Base-by-base conservation (phyloP, 208 protist genomes). In the Wallacemonas sp. region DNA sequence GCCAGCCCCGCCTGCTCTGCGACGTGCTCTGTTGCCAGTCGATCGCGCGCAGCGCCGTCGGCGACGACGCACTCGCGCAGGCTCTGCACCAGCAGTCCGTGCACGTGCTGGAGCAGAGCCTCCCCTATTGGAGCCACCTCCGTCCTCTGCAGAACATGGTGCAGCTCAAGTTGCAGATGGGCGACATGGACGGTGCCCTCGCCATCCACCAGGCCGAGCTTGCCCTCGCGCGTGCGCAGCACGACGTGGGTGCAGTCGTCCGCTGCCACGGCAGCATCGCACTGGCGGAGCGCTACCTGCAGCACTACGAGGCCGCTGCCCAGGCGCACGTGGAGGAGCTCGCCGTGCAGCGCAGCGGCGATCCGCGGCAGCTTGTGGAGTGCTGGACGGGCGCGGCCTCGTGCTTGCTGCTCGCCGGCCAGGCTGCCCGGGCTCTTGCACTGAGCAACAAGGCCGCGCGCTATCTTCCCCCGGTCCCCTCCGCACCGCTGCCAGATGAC, bases 321-420 rank as follows among this genome's bases (percentile, higher is more conserved):
- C 49, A 69, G 26, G 57, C 61, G 48, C 77, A 87, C 70, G 70
- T 83, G 71, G 74, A 81, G 44, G 81, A 83, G 46, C 68, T 87
- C 25, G 62, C 65, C 25, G 41, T 70, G 26, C 63, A 77, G 22
- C 55, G 61, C 46, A 23, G 57, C 26, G 57, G 57, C 29, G 76
- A 87, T 39, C 65, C 72, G n/a, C 72, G 81, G 33, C 81, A 87
- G 70, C 44, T 65, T 22, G 76, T 87, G n/a, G 76, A 87, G 59
- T 87, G 70, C 36, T 67, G 82, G n/a, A 74, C 66, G 11, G 74
- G 81, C 7, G 76, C 77, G 10, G 72, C 81, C n/a, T 52, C 72
- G 1, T 78, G 72, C 62, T 70, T 63, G 57, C 52, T 72, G 18
- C 45, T 79, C 28, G 63, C 57, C 16, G 76, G 82, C 25, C 76